phyloP scores from a whole-genome alignment of 2,329 filamentous ascomycete genomes.

The Magnaporthiopsis rhizophila region DNA sequence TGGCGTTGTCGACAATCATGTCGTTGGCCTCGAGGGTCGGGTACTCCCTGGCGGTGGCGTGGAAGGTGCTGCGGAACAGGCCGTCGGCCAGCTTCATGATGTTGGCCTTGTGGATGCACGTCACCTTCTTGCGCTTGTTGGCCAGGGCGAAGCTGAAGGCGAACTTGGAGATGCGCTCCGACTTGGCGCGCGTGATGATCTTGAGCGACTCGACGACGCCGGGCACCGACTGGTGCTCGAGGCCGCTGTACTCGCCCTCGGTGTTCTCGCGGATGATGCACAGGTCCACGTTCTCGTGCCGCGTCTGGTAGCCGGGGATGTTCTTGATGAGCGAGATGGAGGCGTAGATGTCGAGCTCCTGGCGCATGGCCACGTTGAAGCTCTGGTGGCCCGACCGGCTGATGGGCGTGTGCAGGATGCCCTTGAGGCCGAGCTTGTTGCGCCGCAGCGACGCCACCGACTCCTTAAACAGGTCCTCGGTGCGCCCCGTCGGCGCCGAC shows the following conservation, averaged over 20 bases:
- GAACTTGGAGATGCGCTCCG: constrained; percentile 98
- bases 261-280: constrained; percentile 99
- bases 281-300: constrained; percentile 93
- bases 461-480: constrained; percentile 92
- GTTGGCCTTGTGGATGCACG: constrained; percentile 99
- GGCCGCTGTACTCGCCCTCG: constrained; percentile 97
- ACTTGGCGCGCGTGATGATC: constrained; percentile 99
- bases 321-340: constrained; percentile 98
- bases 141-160: constrained; percentile 96
- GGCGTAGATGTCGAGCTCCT: constrained; percentile 99
- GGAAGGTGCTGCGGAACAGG: constrained; percentile 97
- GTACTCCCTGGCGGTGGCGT: constrained; percentile 87
- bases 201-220: constrained; percentile 99
- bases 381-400: constrained; percentile 95
- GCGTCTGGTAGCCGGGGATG: constrained; percentile 95
- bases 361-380: constrained; percentile 98
- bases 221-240: constrained; percentile 95
- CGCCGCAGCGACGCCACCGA: constrained; percentile 91
- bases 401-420: constrained; percentile 96
- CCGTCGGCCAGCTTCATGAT: constrained; percentile 99
- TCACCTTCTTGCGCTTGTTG: constrained; percentile 99
- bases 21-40: constrained; percentile 93
- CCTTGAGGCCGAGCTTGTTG: constrained; percentile 98
- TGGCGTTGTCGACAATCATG: constrained; percentile 99
- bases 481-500: constrained; percentile 63